Conservation (phyloP, 768 basidiomycete genomes). For the Mycena galopus region DNA sequence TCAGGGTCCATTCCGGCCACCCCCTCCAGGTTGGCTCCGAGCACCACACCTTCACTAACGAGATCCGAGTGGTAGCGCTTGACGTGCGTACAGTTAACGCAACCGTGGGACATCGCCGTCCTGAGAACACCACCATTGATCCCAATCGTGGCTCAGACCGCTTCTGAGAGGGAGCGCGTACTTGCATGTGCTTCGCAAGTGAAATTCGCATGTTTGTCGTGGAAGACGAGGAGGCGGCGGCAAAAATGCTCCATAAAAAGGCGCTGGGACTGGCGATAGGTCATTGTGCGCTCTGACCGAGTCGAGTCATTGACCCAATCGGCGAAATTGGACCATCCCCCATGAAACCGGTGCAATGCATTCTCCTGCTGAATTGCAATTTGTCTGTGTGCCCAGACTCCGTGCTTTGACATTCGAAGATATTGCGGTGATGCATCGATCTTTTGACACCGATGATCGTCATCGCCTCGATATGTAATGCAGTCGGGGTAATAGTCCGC, state of each 20-base stretch:
- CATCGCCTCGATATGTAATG: not conserved
- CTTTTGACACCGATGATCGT: not conserved
- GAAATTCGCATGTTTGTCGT: not conserved
- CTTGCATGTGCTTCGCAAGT: not conserved
- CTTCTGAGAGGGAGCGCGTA: not conserved
- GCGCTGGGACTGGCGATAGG: not conserved
- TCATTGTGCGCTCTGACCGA: not conserved
- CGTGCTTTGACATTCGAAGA: not conserved
- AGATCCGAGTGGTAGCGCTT: not conserved
- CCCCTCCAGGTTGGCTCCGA: too few species aligned
- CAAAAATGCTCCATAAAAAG: not conserved
- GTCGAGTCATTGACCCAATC: not conserved
- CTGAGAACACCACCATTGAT: not conserved
- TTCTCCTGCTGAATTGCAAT: not conserved
- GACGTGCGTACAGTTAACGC: not conserved
- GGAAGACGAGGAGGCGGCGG: not conserved
- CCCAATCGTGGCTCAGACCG: not conserved
- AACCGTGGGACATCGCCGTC: not conserved
- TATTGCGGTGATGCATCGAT: not conserved
- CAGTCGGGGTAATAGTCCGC: not conserved
- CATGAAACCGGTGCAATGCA: not conserved
- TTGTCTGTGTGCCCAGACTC: not conserved
- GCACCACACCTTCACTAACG: not conserved
- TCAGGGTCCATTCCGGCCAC: too few species aligned
- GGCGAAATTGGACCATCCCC: slow-evolving; percentile 4